phyloP scores from a whole-genome alignment of 768 basidiomycete species.

The Boletus speciosus region DNA sequence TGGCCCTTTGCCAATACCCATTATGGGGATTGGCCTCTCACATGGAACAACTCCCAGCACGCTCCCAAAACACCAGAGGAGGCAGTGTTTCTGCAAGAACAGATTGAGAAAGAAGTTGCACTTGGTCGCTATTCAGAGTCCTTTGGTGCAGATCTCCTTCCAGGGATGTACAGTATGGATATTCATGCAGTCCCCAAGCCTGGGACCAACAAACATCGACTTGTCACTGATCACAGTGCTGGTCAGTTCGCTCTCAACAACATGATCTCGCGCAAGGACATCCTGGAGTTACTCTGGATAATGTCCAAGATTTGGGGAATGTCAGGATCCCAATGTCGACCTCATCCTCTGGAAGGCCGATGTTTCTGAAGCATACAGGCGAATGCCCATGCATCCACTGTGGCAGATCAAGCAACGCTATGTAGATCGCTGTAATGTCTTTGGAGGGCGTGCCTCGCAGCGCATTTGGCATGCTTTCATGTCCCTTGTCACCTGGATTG shows the following conservation, averaged over 20 bases:
- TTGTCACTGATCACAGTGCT: constrained; percentile 40
- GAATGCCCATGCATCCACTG: constrained; percentile 34
- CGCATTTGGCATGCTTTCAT: constrained; percentile 26
- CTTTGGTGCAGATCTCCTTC: too few species aligned
- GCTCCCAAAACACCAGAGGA: too few species aligned
- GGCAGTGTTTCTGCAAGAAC: too few species aligned
- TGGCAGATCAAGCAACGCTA: constrained; percentile 41
- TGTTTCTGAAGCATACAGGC: constrained; percentile 34
- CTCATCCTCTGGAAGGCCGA: constrained; percentile 34
- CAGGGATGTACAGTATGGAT: constrained; percentile 23
- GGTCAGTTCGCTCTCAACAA: constrained; percentile 36
- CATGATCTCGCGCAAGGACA: constrained; percentile 16
- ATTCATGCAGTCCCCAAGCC: constrained; percentile 42
- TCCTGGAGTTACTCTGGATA: constrained; percentile 32
- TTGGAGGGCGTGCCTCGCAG: constrained; percentile 21
- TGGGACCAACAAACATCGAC: constrained; percentile 32
- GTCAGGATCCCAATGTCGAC: background rate
- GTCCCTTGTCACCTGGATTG: constrained; percentile 20
- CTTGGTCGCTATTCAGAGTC: too few species aligned
- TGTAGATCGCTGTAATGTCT: constrained; percentile 25
- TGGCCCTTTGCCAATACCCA: too few species aligned
- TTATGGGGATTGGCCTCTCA: too few species aligned
- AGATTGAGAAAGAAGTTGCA: too few species aligned
- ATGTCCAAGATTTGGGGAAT: constrained; percentile 31
- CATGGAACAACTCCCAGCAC: too few species aligned